phyloP scores from a whole-genome alignment of 768 basidiomycete species.

The Tricholoma bakamatsutake region DNA sequence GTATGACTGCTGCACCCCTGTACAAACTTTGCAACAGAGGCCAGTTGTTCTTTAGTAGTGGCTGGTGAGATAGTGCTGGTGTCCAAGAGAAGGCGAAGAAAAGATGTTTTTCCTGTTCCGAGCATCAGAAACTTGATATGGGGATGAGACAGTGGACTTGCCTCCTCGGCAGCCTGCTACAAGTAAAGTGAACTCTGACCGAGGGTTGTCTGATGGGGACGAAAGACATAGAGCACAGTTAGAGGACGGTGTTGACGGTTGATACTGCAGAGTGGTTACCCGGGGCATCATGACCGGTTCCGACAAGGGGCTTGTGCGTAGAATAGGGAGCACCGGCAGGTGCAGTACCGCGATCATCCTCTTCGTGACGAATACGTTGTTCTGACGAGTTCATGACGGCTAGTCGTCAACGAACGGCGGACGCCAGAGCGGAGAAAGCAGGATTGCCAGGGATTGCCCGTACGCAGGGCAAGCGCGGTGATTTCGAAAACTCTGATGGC shows the following conservation, averaged over 20 bases:
- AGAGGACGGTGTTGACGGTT: constrained; percentile 13
- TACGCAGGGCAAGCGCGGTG: constrained; percentile 62
- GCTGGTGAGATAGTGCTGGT: constrained; percentile 61
- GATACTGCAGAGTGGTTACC: constrained; percentile 23
- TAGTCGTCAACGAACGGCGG: constrained; percentile 37
- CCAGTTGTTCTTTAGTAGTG: constrained; percentile 69
- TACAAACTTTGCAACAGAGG: constrained; percentile 76
- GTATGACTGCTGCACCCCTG: constrained; percentile 71
- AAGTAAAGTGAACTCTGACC: constrained; percentile 58
- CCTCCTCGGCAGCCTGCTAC: constrained; percentile 78
- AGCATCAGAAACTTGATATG: constrained; percentile 19
- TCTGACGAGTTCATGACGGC: constrained; percentile 54
- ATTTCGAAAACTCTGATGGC: constrained; percentile 50
- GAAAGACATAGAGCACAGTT: constrained; percentile 13
- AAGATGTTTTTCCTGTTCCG: constrained; percentile 75
- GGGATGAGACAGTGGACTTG: constrained; percentile 22
- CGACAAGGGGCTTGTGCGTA: constrained; percentile 15
- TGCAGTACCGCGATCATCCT: constrained; percentile 25
- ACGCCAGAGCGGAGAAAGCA: constrained; percentile 44
- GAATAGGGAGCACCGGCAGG: constrained; percentile 19
- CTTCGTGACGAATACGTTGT: constrained; percentile 42
- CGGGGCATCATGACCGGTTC: constrained; percentile 28
- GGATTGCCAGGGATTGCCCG: constrained; percentile 60
- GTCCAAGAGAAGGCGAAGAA: constrained; percentile 81
- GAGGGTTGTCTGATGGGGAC: constrained; percentile 24